Conservation (phyloP, 1,139 yeast species). For the Arxiozyma heterogenica region DNA sequence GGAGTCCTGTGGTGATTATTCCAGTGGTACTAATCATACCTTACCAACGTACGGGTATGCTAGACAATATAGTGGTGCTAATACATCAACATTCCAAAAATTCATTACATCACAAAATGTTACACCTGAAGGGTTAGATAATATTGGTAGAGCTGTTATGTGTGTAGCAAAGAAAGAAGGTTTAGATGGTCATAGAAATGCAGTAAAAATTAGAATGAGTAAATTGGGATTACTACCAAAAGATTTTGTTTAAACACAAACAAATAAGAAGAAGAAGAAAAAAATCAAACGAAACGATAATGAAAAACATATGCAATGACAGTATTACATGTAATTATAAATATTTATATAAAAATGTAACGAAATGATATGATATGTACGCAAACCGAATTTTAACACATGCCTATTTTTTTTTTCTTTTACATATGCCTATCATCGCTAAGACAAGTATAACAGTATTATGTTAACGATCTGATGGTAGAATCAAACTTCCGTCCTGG, state of each 20-base stretch:
- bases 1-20: slow-evolving; percentile 97
- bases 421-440: no score
- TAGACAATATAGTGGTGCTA: slow-evolving; percentile 93
- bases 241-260: slow-evolving; percentile 20
- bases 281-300: no score
- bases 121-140: slow-evolving; percentile 70
- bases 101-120: slow-evolving; percentile 90
- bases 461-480: no score
- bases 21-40: slow-evolving; percentile 95
- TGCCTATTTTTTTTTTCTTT: no score
- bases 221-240: slow-evolving; percentile 46
- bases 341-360: no score
- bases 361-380: no score
- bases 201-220: slow-evolving; percentile 87
- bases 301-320: no score
- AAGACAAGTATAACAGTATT: no score
- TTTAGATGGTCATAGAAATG: slow-evolving; percentile 91
- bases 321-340: no score
- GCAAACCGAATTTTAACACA: no score
- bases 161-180: slow-evolving; percentile 96
- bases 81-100: slow-evolving; percentile 91
- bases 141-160: slow-evolving; percentile 93
- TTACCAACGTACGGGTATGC: slow-evolving; percentile 98
- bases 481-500: no score
- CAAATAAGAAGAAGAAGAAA: no score